Conservation (phyloP, 2,329 filamentous ascomycete genomes). For the Purpureocillium takamizusanense region DNA sequence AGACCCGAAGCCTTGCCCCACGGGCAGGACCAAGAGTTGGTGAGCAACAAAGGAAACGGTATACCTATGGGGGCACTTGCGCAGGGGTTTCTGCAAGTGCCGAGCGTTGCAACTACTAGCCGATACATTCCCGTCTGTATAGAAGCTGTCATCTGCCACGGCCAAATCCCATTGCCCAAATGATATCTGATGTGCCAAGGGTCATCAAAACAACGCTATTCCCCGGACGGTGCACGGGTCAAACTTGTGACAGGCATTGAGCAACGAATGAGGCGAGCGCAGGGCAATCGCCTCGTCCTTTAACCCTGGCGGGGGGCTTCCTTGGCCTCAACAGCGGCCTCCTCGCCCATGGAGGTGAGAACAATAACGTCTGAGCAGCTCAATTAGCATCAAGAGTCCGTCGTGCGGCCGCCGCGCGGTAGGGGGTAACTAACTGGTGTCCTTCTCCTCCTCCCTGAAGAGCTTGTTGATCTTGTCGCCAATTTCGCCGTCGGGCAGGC, state of each 20-base stretch:
- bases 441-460: conserved; percentile 78
- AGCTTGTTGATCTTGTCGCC: conserved; percentile 78
- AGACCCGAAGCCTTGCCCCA: conserved; percentile 16
- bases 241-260: conserved; percentile 15
- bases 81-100: conserved; percentile 14
- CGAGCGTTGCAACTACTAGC: conserved; percentile 28
- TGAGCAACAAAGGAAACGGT: conserved; percentile 31
- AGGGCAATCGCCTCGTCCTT: conserved; percentile 10
- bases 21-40: conserved; percentile 21
- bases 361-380: conserved; percentile 71
- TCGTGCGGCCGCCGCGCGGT: too few relatives aligned
- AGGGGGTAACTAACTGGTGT: conserved; percentile 64
- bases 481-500: conserved; percentile 81
- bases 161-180: conserved; percentile 28
- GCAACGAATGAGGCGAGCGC: conserved; percentile 14
- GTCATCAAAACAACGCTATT: conserved; percentile 21
- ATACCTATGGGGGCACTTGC: conserved; percentile 13
- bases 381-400: conserved; percentile 9
- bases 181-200: conserved; percentile 23
- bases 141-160: conserved; percentile 28
- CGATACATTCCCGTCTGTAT: conserved; percentile 36
- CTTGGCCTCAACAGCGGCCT: conserved; percentile 87
- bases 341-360: conserved; percentile 93
- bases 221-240: conserved; percentile 14
- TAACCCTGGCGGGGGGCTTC: conserved; percentile 55